phyloP scores from a whole-genome alignment of 768 basidiomycete genomes.

The Agaricus blazei region DNA sequence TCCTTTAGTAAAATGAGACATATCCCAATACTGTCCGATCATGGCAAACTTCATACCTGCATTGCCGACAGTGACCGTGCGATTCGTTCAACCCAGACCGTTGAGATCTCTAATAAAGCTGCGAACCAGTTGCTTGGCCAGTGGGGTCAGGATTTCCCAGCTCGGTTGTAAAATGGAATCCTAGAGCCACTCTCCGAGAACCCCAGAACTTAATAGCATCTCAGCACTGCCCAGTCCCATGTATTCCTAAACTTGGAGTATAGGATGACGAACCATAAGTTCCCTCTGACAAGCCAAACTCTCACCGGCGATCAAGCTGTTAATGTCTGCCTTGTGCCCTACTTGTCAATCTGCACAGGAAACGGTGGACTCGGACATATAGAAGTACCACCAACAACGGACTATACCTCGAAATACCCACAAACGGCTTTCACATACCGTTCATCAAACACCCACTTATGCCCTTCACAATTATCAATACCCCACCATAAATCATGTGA shows the following conservation, averaged over 20 bases:
- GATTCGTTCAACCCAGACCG: no score
- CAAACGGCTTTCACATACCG: not conserved
- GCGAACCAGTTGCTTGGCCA: no score
- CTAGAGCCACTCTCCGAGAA: no score
- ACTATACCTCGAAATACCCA: not conserved
- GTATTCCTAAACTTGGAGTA: not conserved
- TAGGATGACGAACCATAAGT: not conserved
- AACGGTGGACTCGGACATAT: slow-evolving; percentile 1
- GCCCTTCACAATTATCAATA: not conserved
- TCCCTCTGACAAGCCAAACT: not conserved
- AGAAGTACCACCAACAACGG: not conserved
- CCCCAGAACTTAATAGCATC: no score
- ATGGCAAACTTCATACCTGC: no score
- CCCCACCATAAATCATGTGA: not conserved
- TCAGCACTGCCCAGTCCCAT: no score
- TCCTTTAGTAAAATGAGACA: no score
- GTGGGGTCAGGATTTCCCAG: no score
- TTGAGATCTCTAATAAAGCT: no score
- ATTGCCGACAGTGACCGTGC: no score
- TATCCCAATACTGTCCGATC: no score
- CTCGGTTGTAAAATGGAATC: no score
- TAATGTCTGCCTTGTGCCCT: not conserved
- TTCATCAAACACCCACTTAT: not conserved
- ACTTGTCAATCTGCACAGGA: not conserved
- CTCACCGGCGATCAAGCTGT: not conserved